phyloP scores from a whole-genome alignment of 1,139 yeast genomes.

The Scheffersomyces stambukii region DNA sequence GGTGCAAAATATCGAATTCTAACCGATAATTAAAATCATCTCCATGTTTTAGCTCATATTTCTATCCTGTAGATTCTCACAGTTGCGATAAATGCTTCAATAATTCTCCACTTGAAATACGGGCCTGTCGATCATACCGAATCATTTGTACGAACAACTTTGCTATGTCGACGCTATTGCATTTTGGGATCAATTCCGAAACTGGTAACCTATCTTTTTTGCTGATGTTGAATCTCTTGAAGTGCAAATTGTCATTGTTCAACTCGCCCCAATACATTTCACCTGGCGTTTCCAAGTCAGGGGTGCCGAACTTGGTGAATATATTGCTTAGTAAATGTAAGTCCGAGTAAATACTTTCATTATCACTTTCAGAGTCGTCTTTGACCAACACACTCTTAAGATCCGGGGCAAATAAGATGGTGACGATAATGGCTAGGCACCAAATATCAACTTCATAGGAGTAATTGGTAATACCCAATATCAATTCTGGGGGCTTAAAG shows the following conservation, averaged over 20 bases:
- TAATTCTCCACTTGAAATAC: slow-evolving; percentile 15
- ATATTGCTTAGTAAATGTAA: slow-evolving; percentile 61
- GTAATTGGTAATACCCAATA: slow-evolving; percentile 67
- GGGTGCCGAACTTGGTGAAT: slow-evolving; percentile 67
- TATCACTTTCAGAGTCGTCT: slow-evolving; percentile 21
- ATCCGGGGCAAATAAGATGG: slow-evolving; percentile 51
- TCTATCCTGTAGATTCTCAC: no score
- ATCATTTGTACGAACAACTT: slow-evolving; percentile 21
- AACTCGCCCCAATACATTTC: slow-evolving; percentile 36
- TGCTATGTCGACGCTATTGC: slow-evolving; percentile 14
- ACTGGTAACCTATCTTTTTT: slow-evolving; percentile 13
- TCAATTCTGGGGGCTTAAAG: slow-evolving; percentile 81
- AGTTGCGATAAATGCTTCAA: slow-evolving; percentile 1
- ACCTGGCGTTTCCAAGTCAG: slow-evolving; percentile 37
- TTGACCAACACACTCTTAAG: slow-evolving; percentile 36
- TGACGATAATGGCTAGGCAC: slow-evolving; percentile 68
- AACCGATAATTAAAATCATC: no score
- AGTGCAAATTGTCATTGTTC: slow-evolving; percentile 26
- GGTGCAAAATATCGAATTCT: no score
- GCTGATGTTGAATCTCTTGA: slow-evolving; percentile 25
- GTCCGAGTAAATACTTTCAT: slow-evolving; percentile 42
- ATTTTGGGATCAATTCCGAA: slow-evolving; percentile 23
- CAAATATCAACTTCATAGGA: slow-evolving; percentile 69
- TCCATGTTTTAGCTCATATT: no score
- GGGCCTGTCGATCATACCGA: slow-evolving; percentile 17